These are phyloP conservation scores for Fusarium musae DNA, from an alignment of 2,329 filamentous ascomycete genomes.

Conservation along the genomic window DNA sequence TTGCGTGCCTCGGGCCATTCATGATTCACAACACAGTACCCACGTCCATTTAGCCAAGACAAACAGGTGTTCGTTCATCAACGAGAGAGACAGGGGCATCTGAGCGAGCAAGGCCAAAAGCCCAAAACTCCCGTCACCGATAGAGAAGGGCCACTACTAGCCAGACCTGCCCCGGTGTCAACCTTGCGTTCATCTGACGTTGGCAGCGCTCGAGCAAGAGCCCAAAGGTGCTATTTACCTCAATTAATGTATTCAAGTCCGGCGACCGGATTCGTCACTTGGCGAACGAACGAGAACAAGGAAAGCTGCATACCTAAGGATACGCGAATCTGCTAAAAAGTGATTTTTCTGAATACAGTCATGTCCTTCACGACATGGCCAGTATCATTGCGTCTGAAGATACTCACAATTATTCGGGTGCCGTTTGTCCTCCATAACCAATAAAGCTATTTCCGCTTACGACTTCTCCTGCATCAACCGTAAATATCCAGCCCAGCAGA, in stretches of 20 bases:
- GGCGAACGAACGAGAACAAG: constrained; percentile 15
- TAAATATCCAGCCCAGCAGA: background rate
- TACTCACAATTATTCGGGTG: background rate
- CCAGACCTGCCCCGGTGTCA: constrained; percentile 15
- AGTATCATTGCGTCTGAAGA: constrained; percentile 10
- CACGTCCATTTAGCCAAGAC: constrained; percentile 1
- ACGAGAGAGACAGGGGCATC: background rate
- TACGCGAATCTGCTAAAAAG: constrained; percentile 2
- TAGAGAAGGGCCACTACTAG: background rate
- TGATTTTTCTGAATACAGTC: constrained; percentile 5
- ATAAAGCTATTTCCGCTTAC: constrained; percentile 14
- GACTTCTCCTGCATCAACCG: constrained; percentile 11
- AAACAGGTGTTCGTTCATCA: background rate
- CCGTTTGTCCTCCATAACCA: constrained; percentile 8
- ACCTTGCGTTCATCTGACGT: constrained; percentile 37
- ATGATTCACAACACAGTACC: constrained; percentile 9
- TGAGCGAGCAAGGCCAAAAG: background rate
- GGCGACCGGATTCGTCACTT: background rate
- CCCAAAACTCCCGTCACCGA: background rate
- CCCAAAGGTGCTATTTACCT: background rate
- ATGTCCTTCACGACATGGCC: constrained; percentile 2
- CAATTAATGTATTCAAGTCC: background rate
- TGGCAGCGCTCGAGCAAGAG: background rate
- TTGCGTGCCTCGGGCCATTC: constrained; percentile 32
- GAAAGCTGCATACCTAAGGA: constrained; percentile 24